These are phyloP conservation scores for Candida labiduridarum DNA, from an alignment of 1,139 yeast species.

Conservation along the genomic window DNA sequence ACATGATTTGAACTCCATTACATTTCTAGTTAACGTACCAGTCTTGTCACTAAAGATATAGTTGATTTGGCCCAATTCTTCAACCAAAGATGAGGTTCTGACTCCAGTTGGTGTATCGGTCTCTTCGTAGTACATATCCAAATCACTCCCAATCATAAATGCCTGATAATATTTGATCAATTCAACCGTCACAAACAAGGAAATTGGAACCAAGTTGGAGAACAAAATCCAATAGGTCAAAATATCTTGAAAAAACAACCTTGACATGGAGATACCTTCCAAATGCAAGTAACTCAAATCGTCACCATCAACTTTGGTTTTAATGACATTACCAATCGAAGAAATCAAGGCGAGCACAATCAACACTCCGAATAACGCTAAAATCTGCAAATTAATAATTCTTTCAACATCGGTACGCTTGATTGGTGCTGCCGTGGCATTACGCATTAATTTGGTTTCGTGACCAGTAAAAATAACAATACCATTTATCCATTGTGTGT, in stretches of 20 bases:
- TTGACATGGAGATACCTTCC: constrained; percentile 68
- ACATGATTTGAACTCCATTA: constrained; percentile 96
- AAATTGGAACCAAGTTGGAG: constrained; percentile 94
- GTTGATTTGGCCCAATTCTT: constrained; percentile 94
- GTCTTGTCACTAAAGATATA: constrained; percentile 96
- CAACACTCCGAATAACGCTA: constrained; percentile 82
- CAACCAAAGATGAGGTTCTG: constrained; percentile 92
- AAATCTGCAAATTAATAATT: constrained; percentile 87
- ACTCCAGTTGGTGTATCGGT: constrained; percentile 95
- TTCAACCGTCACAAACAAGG: constrained; percentile 93
- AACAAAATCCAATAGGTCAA: constrained; percentile 95
- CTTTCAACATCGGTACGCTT: constrained; percentile 97
- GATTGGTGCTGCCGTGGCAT: constrained; percentile 98
- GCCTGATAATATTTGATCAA: constrained; percentile 95
- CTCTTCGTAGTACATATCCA: constrained; percentile 86
- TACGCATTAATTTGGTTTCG: constrained; percentile 96
- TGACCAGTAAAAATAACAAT: constrained; percentile 95
- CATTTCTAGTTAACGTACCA: constrained; percentile 91
- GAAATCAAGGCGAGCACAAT: constrained; percentile 77
- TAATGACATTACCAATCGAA: constrained; percentile 84
- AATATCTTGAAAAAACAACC: constrained; percentile 79
- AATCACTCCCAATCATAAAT: constrained; percentile 86
- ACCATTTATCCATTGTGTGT: constrained; percentile 95
- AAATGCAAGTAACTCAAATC: constrained; percentile 65
- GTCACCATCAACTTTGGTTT: constrained; percentile 55